These are phyloP conservation scores for Phtheirospermum japonicum DNA, from an alignment of 257 asterid genomes.

Conservation along the genomic window DNA sequence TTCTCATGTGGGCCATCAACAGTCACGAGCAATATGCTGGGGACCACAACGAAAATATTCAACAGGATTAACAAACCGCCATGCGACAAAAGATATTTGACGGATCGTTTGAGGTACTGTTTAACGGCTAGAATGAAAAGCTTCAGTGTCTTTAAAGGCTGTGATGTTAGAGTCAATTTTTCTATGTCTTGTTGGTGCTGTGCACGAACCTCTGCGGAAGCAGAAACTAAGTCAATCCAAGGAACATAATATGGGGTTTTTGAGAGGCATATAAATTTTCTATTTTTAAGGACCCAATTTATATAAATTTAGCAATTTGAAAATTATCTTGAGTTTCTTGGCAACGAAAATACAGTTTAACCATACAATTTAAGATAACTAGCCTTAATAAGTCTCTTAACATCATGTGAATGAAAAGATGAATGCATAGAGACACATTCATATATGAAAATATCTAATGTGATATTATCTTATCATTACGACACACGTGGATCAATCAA, in stretches of 20 bases:
- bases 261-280: neutral
- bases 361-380: neutral
- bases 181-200: constrained; percentile 66
- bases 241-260: neutral
- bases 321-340: neutral
- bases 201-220: constrained; percentile 52
- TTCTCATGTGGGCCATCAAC: constrained; percentile 71
- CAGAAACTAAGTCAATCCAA: constrained; percentile 23
- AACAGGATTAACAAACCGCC: constrained; percentile 50
- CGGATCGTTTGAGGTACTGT: constrained; percentile 53
- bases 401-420: constrained; percentile 8
- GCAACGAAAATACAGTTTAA: constrained; percentile 10
- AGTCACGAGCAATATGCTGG: constrained; percentile 41
- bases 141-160: constrained; percentile 66
- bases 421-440: neutral
- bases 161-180: constrained; percentile 52
- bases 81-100: constrained; percentile 59
- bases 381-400: neutral
- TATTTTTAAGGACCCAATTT: neutral
- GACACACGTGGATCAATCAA: neutral
- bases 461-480: neutral
- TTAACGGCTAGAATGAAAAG: constrained; percentile 54
- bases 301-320: neutral
- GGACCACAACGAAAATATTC: constrained; percentile 33
- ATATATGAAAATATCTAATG: neutral